Evolutionary conservation across 2,329 filamentous ascomycete species (phyloP).

Genomic region (Hypoxylon sp.): DNA sequence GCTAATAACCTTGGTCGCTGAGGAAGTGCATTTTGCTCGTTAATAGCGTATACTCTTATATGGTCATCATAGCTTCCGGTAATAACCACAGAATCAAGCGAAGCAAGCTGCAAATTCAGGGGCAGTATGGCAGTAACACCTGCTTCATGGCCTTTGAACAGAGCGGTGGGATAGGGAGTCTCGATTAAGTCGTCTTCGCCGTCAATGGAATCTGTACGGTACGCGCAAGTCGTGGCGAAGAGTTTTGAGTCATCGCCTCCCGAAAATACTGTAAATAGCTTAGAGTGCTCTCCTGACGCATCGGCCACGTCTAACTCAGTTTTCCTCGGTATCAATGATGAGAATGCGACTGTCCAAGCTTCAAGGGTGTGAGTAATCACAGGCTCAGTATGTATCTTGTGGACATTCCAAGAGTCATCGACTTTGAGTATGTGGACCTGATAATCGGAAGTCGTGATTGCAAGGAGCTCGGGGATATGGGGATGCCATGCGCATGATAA

Average conservation of each 20-base stretch:
- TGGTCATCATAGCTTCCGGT: constrained; percentile 94
- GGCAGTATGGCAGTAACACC: constrained; percentile 91
- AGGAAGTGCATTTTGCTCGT: constrained; percentile 56
- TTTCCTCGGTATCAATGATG: constrained; percentile 48
- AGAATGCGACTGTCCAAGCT: constrained; percentile 79
- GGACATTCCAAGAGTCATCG: constrained; percentile 57
- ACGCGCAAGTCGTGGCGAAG: constrained; percentile 58
- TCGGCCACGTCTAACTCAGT: constrained; percentile 5
- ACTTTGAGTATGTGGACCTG: constrained; percentile 68
- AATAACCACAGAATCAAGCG: constrained; percentile 70
- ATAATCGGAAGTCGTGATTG: constrained; percentile 78
- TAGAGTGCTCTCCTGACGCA: constrained; percentile 23
- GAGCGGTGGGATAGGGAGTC: constrained; percentile 45
- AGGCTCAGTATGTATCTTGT: constrained; percentile 52
- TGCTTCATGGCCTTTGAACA: constrained; percentile 74
- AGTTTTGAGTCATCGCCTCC: constrained; percentile 82
- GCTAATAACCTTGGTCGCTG: constrained; percentile 66
- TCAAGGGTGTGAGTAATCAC: constrained; percentile 70
- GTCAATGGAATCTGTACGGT: constrained; percentile 28
- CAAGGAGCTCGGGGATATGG: constrained; percentile 65
- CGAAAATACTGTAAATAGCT: constrained; percentile 66
- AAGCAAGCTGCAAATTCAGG: constrained; percentile 59
- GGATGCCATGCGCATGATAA: constrained; percentile 83
- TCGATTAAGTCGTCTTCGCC: constrained; percentile 33
- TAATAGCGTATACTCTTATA: constrained; percentile 74